A percentile compares a stretch with the other conserved stretches of the same genome.
Conservation (phyloP, 2,329 filamentous ascomycete genomes). For the Bipolaris gigantea region DNA sequence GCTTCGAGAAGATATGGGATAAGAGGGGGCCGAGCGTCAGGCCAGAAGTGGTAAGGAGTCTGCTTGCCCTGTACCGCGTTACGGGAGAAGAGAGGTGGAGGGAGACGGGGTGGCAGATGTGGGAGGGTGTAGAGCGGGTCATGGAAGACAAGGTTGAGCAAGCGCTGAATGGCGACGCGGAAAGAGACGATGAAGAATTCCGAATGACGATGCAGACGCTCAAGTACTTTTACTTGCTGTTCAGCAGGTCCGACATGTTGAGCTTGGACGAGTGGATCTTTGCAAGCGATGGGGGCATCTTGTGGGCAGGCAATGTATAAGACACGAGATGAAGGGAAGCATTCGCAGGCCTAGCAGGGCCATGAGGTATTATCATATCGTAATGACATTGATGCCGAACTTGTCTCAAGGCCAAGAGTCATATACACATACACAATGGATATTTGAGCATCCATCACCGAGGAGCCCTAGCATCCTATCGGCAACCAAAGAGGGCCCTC, state of each 20-base stretch:
- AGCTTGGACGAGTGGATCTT: conserved; percentile 67
- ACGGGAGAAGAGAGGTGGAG: conserved; percentile 67
- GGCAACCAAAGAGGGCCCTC: conserved; percentile 33
- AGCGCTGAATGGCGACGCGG: conserved; percentile 43
- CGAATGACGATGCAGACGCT: conserved; percentile 66
- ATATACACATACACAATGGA: conserved; percentile 28
- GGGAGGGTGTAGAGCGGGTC: conserved; percentile 59
- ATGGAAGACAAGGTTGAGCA: conserved; percentile 3
- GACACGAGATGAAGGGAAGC: background rate
- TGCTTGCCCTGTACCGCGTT: conserved; percentile 74
- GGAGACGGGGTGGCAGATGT: conserved; percentile 74
- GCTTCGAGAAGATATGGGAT: conserved; percentile 56
- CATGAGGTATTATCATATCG: conserved; percentile 24
- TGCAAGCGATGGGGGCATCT: conserved; percentile 48
- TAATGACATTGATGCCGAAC: conserved; percentile 37
- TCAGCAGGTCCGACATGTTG: conserved; percentile 58
- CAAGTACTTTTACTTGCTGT: conserved; percentile 66
- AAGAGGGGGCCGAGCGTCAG: conserved; percentile 59
- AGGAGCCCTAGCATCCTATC: conserved; percentile 36
- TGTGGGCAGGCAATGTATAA: conserved; percentile 17
- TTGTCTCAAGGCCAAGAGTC: conserved; percentile 20
- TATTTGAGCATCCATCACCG: conserved; percentile 22
- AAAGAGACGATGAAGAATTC: conserved; percentile 74
- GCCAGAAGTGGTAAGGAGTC: conserved; percentile 75
- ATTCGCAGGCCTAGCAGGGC: background rate